Percentiles rank a stretch among this genome's conserved stretches.
These are phyloP conservation scores for Hippophae gyantsensis DNA, from an alignment of 306 rosid species.

Conservation along the genomic window DNA sequence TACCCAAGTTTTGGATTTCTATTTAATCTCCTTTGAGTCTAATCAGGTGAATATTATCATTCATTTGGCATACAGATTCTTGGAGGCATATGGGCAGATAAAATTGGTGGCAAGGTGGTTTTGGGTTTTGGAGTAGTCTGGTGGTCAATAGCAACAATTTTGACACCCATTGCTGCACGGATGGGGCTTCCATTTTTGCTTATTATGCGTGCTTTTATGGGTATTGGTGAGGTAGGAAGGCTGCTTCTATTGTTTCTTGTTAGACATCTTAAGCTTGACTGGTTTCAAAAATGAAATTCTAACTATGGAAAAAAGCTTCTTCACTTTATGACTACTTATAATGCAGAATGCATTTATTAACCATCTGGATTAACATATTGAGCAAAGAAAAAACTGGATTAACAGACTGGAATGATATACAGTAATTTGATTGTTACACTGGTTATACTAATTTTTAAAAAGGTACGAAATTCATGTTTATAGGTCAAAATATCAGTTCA, in stretches of 20 bases:
- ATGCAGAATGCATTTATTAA: conserved; percentile 4
- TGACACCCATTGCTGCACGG: conserved; percentile 89
- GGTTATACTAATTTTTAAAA: neutral
- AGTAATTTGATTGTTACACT: neutral
- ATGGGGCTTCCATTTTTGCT: conserved; percentile 82
- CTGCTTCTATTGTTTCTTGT: conserved; percentile 20
- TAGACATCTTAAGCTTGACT: conserved; percentile 11
- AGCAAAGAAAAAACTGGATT: neutral
- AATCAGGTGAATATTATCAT: conserved; percentile 10
- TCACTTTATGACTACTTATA: neutral
- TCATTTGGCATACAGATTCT: conserved; percentile 41
- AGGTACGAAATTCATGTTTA: neutral
- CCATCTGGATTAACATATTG: neutral
- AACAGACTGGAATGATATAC: no score
- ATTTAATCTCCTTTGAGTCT: conserved; percentile 17
- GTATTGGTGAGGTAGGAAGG: conserved; percentile 96
- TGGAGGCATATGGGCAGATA: conserved; percentile 99
- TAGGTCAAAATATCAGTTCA: neutral
- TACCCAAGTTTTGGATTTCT: neutral
- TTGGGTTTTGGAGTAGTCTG: conserved; percentile 91
- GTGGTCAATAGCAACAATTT: conserved; percentile 90
- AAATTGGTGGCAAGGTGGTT: conserved; percentile 84
- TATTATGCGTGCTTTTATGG: conserved; percentile 88
- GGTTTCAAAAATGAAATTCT: neutral
- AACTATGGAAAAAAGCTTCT: neutral